Percentiles rank a stretch among this genome's conserved stretches.
Conservation (phyloP, 495 filamentous ascomycete species). For the Hyaloscypha finlandica region DNA sequence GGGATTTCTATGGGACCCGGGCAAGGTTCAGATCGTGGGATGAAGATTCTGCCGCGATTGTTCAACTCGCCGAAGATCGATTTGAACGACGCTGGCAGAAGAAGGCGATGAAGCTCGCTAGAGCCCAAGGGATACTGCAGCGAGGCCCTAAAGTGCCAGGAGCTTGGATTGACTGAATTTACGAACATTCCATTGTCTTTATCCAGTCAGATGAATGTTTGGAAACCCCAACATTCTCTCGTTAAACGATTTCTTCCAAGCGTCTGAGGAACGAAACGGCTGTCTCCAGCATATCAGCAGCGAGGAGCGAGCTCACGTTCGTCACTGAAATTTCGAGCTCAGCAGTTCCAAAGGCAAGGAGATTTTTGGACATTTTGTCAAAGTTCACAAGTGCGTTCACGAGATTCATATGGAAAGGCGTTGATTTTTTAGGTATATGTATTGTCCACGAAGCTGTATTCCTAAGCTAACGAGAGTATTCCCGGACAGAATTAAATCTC, state of each 20-base stretch:
- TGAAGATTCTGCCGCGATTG: not conserved
- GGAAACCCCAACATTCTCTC: not conserved
- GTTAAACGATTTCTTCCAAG: not conserved
- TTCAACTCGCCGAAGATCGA: not conserved
- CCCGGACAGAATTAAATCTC: too few relatives aligned
- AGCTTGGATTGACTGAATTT: conserved; percentile 14
- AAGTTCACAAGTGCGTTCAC: not conserved
- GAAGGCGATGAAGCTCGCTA: conserved; percentile 14
- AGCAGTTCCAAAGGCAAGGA: not conserved
- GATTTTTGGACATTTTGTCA: not conserved
- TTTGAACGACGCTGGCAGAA: conserved; percentile 7
- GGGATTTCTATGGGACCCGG: not conserved
- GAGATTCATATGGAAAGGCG: not conserved
- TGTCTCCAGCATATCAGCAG: too few relatives aligned
- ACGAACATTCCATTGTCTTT: not conserved
- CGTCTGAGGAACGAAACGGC: not conserved
- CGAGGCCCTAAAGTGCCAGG: conserved; percentile 6
- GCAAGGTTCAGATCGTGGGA: not conserved
- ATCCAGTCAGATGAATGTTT: not conserved
- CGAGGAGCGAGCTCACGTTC: too few relatives aligned
- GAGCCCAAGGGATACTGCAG: not conserved
- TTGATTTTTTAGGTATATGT: not conserved
- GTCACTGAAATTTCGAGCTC: not conserved
- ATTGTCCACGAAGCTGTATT: not conserved
- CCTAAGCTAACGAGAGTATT: not conserved